Conservation (phyloP, 2,329 filamentous ascomycete species). For the Cladosporium velox region DNA sequence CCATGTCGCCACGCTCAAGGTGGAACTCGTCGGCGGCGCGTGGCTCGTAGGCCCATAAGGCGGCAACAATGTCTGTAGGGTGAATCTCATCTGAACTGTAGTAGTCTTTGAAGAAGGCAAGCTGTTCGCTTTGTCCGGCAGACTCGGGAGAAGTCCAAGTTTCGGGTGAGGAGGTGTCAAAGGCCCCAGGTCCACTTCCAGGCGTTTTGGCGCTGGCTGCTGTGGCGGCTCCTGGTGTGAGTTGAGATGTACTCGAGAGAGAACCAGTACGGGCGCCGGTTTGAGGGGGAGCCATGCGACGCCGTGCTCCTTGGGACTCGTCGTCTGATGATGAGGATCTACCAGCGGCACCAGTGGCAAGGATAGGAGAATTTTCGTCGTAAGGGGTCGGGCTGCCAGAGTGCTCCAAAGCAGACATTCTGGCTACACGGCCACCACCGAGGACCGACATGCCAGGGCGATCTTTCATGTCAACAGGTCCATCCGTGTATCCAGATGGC, state of each 20-base stretch:
- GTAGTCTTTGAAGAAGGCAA: slow-evolving; percentile 97
- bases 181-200: not conserved
- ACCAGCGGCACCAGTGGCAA: slow-evolving; percentile 13
- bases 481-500: slow-evolving; percentile 47
- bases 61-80: slow-evolving; percentile 83
- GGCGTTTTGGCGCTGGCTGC: slow-evolving; percentile 47
- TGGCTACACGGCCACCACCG: slow-evolving; percentile 84
- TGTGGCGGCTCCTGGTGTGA: slow-evolving; percentile 43
- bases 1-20: slow-evolving; percentile 92
- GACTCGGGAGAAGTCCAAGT: slow-evolving; percentile 79
- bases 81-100: slow-evolving; percentile 97
- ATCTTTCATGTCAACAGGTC: slow-evolving; percentile 39
- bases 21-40: slow-evolving; percentile 91
- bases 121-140: slow-evolving; percentile 83
- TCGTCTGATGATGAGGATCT: slow-evolving; percentile 14
- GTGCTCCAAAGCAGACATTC: slow-evolving; percentile 91
- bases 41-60: slow-evolving; percentile 95
- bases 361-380: slow-evolving; percentile 14
- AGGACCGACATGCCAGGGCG: slow-evolving; percentile 68
- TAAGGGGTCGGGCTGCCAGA: slow-evolving; percentile 56
- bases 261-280: slow-evolving; percentile 74
- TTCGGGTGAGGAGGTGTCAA: slow-evolving; percentile 42
- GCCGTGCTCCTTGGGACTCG: slow-evolving; percentile 36
- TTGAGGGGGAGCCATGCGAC: slow-evolving; percentile 50
- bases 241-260: slow-evolving; percentile 78